Conservation (phyloP, 352 stramenopile species). For the Thalassiosira delicatula region DNA sequence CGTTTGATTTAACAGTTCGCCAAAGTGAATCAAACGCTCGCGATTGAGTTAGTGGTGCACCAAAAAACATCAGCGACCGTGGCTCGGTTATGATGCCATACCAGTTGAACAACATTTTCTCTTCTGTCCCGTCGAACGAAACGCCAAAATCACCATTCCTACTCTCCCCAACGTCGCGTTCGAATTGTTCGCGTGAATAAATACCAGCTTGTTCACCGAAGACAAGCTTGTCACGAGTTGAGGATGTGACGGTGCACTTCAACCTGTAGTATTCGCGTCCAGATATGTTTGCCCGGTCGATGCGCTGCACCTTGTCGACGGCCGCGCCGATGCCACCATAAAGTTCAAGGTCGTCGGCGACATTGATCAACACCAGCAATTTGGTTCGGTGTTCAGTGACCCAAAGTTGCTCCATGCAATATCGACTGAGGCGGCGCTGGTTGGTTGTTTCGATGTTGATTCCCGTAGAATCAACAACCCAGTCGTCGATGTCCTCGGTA, state of each 20-base stretch:
- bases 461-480: too few species aligned
- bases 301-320: background rate
- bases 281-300: background rate
- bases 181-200: too few species aligned
- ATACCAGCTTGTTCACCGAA: background rate
- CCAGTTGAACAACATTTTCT: background rate
- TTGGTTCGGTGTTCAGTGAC: background rate
- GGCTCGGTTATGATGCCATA: too few species aligned
- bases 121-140: background rate
- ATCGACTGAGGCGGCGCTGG: constrained; percentile 11
- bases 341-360: background rate
- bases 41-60: background rate
- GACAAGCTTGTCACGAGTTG: background rate
- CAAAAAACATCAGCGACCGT: background rate
- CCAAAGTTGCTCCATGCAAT: constrained; percentile 1
- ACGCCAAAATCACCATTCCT: background rate
- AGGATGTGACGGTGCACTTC: background rate
- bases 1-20: too few species aligned
- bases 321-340: background rate
- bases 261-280: background rate
- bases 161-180: too few species aligned
- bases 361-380: background rate
- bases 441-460: too few species aligned
- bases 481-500: too few species aligned
- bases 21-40: background rate